Conservation (phyloP, 2,329 filamentous ascomycete genomes). For the Colletotrichum sp. region DNA sequence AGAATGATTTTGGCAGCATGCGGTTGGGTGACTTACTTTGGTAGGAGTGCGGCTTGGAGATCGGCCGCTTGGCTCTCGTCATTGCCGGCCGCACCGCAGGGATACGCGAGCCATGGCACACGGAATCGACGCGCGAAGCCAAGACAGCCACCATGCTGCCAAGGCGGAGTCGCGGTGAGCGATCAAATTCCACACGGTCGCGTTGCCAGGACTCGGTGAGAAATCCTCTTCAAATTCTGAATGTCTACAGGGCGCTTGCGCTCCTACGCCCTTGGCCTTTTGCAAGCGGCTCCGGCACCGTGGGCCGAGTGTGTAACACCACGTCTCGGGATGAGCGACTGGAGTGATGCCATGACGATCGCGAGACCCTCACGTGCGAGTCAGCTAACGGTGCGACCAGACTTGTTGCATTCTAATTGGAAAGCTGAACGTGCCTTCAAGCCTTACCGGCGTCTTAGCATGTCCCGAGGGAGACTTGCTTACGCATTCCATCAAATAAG, state of each 20-base stretch:
- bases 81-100: slow-evolving; percentile 1
- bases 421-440: not conserved
- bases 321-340: not conserved
- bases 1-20: not conserved
- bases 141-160: slow-evolving; percentile 1
- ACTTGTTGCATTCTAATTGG: not conserved
- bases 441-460: not conserved
- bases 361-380: slow-evolving; percentile 14
- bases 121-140: slow-evolving; percentile 12
- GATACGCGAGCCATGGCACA: slow-evolving; percentile 14
- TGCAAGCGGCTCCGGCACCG: not conserved
- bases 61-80: slow-evolving; percentile 19
- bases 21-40: slow-evolving; percentile 2
- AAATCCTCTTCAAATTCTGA: not conserved
- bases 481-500: not conserved
- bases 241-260: not conserved
- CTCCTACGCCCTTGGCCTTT: not conserved
- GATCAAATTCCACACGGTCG: not conserved
- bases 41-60: slow-evolving; percentile 5
- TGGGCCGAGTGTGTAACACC: not conserved
- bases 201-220: not conserved
- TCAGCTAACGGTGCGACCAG: slow-evolving; percentile 1
- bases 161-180: not conserved
- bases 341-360: slow-evolving; percentile 7
- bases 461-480: not conserved